Base-by-base conservation (phyloP, 345 rosid species). In the Eucalyptus lansdowneana region DNA sequence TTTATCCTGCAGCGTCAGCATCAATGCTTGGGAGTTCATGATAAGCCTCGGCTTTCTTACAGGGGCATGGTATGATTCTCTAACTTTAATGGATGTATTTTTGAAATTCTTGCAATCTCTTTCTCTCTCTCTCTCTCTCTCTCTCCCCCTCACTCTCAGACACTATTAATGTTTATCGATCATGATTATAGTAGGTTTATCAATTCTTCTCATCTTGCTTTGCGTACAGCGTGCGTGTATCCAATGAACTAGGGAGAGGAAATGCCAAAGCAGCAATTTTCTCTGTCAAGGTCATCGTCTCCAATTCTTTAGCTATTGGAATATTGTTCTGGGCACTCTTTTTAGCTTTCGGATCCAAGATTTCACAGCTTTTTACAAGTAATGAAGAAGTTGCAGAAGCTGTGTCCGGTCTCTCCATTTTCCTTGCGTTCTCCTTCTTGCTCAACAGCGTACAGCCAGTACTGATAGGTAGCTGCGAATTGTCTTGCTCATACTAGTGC, bases 231-330 rank as follows among this genome's bases (percentile, higher is more conserved):
- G 98, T 96, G 7, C 92, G 97, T 24, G 96, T 96, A 6, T 92
- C 96, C 11, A 96, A 96, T 87, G 97, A 96, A 90, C 86, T 96
- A n/a, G 98, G 98, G 31, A 92, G 92, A 86, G 96, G 97, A 83
- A 90, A 95, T 60, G 94, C 94, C 2, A 88, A 90, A 6, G 95
- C 96, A 2, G 92, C 94, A n/a, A 93, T 87, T 72, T 94, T 95
- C 90, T 88, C 98, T 2, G 91, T 95, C n/a, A 94, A 94, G 91
- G 94, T 93, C 31, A 91, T 89, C 16, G 50, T 95, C 27, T 25
- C 25, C 6, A 92, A 92, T 72, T 93, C 96, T 21, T 47, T 88
- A 0, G 34, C 65, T 24, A 34, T 95, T 21, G 98, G 99, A 80
- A 90, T 95, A 25, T 42, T 92, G 80, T 94, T 92, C n/a, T 94